Conservation (phyloP, 2,329 filamentous ascomycete genomes). For the Arthroderma sp. region DNA sequence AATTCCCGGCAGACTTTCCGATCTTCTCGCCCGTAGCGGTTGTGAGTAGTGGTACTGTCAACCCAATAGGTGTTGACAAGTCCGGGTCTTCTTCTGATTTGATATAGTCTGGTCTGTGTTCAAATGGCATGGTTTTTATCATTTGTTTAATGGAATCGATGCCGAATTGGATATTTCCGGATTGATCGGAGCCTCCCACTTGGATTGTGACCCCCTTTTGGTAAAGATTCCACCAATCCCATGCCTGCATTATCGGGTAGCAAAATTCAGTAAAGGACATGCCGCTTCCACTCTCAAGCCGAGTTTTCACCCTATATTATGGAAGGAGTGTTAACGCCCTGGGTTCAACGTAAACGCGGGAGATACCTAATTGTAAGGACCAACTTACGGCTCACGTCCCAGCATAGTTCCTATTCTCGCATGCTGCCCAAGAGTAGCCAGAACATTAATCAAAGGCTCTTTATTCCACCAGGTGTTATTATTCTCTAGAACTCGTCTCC, state of each 20-base stretch:
- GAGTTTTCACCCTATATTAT: conserved; percentile 57
- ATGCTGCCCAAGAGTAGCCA: conserved; percentile 59
- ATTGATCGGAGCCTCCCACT: conserved; percentile 91
- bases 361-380: not conserved
- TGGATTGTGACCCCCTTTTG: conserved; percentile 63
- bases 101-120: conserved; percentile 15
- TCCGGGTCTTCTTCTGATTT: conserved; percentile 18
- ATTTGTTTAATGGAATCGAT: conserved; percentile 74
- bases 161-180: conserved; percentile 86
- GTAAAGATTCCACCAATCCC: conserved; percentile 92
- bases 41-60: conserved; percentile 83
- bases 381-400: conserved; percentile 66
- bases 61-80: conserved; percentile 53
- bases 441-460: conserved; percentile 59
- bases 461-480: conserved; percentile 76
- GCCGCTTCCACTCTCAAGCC: conserved; percentile 73
- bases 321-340: not conserved
- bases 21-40: conserved; percentile 80
- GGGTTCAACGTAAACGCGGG: not conserved
- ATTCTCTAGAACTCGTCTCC: conserved; percentile 58
- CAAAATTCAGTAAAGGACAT: conserved; percentile 91
- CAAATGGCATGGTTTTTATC: conserved; percentile 39
- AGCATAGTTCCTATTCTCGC: conserved; percentile 79
- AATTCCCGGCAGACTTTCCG: conserved; percentile 88
- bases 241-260: conserved; percentile 86